Percentiles rank a stretch among this genome's conserved stretches.
phyloP scores from a whole-genome alignment of 169 alveolate genomes.

The Plasmodium blacklocki region DNA sequence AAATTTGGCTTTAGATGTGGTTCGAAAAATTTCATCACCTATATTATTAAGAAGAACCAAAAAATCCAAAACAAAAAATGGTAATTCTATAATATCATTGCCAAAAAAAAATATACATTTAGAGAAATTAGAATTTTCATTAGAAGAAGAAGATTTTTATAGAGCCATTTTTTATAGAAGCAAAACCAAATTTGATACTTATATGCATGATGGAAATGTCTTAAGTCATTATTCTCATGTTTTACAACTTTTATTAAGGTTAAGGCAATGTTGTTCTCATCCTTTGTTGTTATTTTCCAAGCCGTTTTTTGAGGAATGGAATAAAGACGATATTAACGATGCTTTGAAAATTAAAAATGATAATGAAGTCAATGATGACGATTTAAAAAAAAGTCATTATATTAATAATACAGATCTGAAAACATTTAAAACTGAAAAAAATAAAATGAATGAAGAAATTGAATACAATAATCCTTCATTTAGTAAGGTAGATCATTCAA shows the following conservation, averaged over 20 bases:
- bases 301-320: conserved; percentile 74
- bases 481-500: neutral
- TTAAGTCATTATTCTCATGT: conserved; percentile 86
- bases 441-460: neutral
- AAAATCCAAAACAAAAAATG: conserved; percentile 85
- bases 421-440: neutral
- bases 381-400: neutral
- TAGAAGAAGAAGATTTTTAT: conserved; percentile 83
- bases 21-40: conserved; percentile 80
- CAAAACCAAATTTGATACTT: conserved; percentile 83
- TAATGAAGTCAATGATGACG: neutral
- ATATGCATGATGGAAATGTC: conserved; percentile 81
- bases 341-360: conserved; percentile 4
- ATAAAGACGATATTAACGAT: conserved; percentile 38
- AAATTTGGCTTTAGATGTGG: conserved; percentile 78
- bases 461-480: neutral
- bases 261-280: conserved; percentile 90
- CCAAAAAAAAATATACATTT: conserved; percentile 90
- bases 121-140: conserved; percentile 83
- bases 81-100: conserved; percentile 82
- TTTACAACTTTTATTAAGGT: conserved; percentile 84
- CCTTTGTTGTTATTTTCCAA: conserved; percentile 79
- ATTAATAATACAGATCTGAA: neutral
- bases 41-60: conserved; percentile 92
- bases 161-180: conserved; percentile 77